Evolutionary conservation across 1,284 basidiomycete genomes (phyloP), one percentile per base, ranked within the genome.

Genomic region (Apiotrichum veenhuisii): DNA sequence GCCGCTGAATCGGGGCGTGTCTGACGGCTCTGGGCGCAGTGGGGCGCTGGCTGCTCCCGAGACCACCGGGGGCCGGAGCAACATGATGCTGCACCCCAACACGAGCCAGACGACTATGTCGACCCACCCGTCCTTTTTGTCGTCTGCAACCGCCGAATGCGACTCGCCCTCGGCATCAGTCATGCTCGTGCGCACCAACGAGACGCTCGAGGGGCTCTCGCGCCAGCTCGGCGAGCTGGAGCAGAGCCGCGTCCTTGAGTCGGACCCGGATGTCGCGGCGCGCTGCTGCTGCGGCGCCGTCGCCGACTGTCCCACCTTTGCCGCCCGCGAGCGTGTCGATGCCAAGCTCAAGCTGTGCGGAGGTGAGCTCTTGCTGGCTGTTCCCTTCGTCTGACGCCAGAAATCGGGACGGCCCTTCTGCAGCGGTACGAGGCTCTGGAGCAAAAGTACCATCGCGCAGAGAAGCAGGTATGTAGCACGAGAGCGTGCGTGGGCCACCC

Each of bases 401-500:
- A 96, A 79, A 87, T 97, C 47, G 94, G 94, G 1, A 89, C 92
- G 75, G 92, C 92, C 1, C 78, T 98, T 45, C 75, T 97, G 48
- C 85, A 88, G 68, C 82, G 87, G 61, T 91, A 93, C 72, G 92
- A 95, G 76, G 88, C 87, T 72, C 83, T 92, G 49, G 84, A 87
- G 54, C 81, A 83, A 64, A 84, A 86, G 66, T 83, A 87, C 80
- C 84, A 84, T 57, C 57, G 70, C 37, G 64, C 63, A 30, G 67
- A 75, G 36, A 58, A 62, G 17, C 71, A 68, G 66, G 74, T 55
- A 63, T 67, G 52, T 78, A 77, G 51, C 64, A 64, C 26, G 72
- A 79, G 49, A 73, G 83, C 1, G 22, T 17, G 5, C 8, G 10
- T 3, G n/a, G n/a, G n/a, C n/a, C n/a, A n/a, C n/a, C n/a, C n/a